Base-by-base conservation (phyloP, 2,329 filamentous ascomycete species). In the Alternaria ventricosa region DNA sequence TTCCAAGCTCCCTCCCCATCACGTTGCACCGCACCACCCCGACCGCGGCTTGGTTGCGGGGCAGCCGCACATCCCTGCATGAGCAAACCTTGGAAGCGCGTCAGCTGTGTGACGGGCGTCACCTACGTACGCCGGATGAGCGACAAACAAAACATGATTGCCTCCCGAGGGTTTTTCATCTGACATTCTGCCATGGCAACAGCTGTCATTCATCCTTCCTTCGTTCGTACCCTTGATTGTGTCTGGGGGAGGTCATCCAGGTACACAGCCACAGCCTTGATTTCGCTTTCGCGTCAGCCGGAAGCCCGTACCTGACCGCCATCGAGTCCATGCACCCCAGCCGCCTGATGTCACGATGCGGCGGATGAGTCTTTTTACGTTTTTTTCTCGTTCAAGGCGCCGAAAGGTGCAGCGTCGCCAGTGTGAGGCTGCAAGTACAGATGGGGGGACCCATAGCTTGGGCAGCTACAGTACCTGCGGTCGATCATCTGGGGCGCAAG, bases 61-160 rank as follows among this genome's bases (percentile, higher is more conserved):
- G 71, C 66, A 68, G 50, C 60, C 57, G 50, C 56, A 55, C 51
- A 69, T 61, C 71, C 71, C 69, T 72, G 69, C 71, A 61, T 68
- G 36, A 41, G n/a, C 36, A 41, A 41, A 53, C 59, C 28, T 22
- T 27, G 28, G 55, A 55, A 57, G 57, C 59, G 67, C 63, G 55
- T 41, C n/a, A 41, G 36, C 15, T 41, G 36, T 18, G n/a, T 41
- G 36, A 41, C 36, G 36, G 36, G 8, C 49, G 49, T 53, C 67
- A 67, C 57, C 55, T 64, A 36, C 33, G 2, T 33, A 66, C 60
- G 56, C 65, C 66, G 63, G 65, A 69, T 61, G 66, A 67, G 70
- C 71, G 66, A 68, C 30, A 51, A 51, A 10, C 36, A 41, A 41
- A 18, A 41, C 36, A 41, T 18, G 0, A 0, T 41, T 41, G 36